phyloP scores from a whole-genome alignment of 495 filamentous ascomycete genomes.

The Aspergillus nidulans region DNA sequence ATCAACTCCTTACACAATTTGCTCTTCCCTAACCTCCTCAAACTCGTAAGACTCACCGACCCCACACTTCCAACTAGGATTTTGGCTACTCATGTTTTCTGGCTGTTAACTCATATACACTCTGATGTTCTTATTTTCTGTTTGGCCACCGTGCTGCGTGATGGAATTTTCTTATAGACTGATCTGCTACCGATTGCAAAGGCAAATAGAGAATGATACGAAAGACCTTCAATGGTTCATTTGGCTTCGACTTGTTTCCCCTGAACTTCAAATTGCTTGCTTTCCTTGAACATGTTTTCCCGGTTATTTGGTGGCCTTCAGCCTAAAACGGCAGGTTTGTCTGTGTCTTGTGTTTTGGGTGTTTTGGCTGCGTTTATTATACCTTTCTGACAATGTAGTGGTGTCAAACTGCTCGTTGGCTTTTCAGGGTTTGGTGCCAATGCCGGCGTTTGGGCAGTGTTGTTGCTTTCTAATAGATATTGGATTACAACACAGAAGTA shows the following conservation, averaged over 20 bases:
- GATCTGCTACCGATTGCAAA: constrained; percentile 15
- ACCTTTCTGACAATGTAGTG: neutral
- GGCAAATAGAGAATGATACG: constrained; percentile 19
- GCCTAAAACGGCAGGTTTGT: neutral
- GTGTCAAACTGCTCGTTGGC: neutral
- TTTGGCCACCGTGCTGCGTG: constrained; percentile 5
- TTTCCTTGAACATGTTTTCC: neutral
- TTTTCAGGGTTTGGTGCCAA: neutral
- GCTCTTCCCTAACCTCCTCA: neutral
- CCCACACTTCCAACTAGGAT: neutral
- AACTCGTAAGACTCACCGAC: neutral
- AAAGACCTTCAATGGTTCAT: neutral
- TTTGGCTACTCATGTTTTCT: neutral
- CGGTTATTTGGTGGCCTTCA: neutral
- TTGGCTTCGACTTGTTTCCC: constrained; percentile 2
- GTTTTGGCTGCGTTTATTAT: neutral
- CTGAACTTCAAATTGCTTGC: neutral
- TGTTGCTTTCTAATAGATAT: neutral
- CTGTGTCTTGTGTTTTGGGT: neutral
- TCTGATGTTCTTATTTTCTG: constrained; percentile 5
- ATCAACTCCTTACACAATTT: neutral
- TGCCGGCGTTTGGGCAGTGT: neutral
- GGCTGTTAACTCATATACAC: constrained; percentile 9
- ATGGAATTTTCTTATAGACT: constrained; percentile 24
- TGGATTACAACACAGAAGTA: neutral